Evolutionary conservation across 2,329 filamentous ascomycete genomes (phyloP).

Genomic region (Paraconiothyrium sp.): DNA sequence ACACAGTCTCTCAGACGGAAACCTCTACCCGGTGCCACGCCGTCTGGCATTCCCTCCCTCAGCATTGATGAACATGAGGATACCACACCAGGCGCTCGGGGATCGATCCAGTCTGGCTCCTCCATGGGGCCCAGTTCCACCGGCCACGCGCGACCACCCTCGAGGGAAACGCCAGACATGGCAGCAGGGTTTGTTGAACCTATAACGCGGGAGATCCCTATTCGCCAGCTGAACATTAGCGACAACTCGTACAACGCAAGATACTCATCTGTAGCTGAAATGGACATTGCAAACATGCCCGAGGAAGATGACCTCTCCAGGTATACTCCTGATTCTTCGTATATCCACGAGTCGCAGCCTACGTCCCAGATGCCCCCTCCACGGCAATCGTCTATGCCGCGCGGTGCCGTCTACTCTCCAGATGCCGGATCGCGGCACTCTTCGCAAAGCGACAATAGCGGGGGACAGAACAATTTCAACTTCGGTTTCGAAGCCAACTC

Average conservation of each 20-base stretch:
- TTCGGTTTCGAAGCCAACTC: slow-evolving; percentile 36
- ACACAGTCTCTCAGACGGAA: slow-evolving; percentile 37
- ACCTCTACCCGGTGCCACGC: slow-evolving; percentile 29
- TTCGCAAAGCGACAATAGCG: slow-evolving; percentile 42
- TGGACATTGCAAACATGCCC: slow-evolving; percentile 39
- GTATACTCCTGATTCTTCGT: slow-evolving; percentile 31
- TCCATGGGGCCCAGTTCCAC: slow-evolving; percentile 43
- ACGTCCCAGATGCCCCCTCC: slow-evolving; percentile 34
- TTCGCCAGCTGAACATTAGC: slow-evolving; percentile 46
- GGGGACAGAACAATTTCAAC: slow-evolving; percentile 37
- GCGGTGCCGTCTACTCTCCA: slow-evolving; percentile 38
- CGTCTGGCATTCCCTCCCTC: slow-evolving; percentile 44
- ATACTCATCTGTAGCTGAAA: slow-evolving; percentile 44
- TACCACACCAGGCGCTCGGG: slow-evolving; percentile 38
- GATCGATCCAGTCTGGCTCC: slow-evolving; percentile 47
- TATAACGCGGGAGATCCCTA: slow-evolving; percentile 45
- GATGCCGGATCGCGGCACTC: slow-evolving; percentile 39
- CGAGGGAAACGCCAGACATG: slow-evolving; percentile 46
- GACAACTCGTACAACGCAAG: slow-evolving; percentile 41
- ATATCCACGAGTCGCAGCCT: slow-evolving; percentile 26
- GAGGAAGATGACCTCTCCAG: slow-evolving; percentile 32
- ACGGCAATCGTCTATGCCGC: slow-evolving; percentile 32
- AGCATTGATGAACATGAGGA: slow-evolving; percentile 44
- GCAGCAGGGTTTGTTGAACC: slow-evolving; percentile 32
- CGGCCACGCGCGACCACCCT: slow-evolving; percentile 48